Evolutionary conservation across 1,284 basidiomycete species (phyloP).

Genomic region (Boletus sp.): DNA sequence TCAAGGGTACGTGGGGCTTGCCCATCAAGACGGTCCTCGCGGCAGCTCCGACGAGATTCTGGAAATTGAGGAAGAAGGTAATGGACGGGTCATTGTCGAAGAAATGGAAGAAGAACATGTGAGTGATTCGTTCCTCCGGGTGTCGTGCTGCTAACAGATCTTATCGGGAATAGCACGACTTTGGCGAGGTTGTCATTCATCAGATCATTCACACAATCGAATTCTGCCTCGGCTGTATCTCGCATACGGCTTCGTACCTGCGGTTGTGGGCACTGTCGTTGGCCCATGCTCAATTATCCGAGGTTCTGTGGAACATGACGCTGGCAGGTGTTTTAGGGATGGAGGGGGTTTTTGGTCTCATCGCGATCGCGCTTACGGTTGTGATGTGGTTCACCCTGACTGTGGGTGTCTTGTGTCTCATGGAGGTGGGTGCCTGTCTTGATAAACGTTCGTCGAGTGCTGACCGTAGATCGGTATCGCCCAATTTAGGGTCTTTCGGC

Average conservation of each 20-base stretch:
- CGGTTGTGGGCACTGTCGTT: slow-evolving; percentile 98
- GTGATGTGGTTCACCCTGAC: slow-evolving; percentile 83
- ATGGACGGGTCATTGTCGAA: slow-evolving; percentile 70
- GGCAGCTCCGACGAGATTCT: slow-evolving; percentile 55
- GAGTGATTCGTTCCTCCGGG: slow-evolving; percentile 31
- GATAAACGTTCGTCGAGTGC: slow-evolving; percentile 18
- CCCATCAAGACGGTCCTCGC: slow-evolving; percentile 46
- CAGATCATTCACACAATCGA: slow-evolving; percentile 98
- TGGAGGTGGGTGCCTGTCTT: slow-evolving; percentile 68
- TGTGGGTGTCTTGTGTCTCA: slow-evolving; percentile 78
- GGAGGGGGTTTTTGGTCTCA: slow-evolving; percentile 51
- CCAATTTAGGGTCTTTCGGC: slow-evolving; percentile 77
- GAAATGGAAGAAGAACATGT: slow-evolving; percentile 67
- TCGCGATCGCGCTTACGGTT: slow-evolving; percentile 65
- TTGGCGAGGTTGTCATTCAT: slow-evolving; percentile 93
- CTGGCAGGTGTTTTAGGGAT: slow-evolving; percentile 57
- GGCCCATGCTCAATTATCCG: slow-evolving; percentile 95
- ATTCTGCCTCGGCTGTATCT: slow-evolving; percentile 97
- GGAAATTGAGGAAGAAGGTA: slow-evolving; percentile 84
- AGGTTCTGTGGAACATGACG: slow-evolving; percentile 91
- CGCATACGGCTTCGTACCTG: slow-evolving; percentile 98
- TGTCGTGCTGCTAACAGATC: slow-evolving; percentile 15
- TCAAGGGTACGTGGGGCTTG: slow-evolving; percentile 79
- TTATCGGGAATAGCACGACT: slow-evolving; percentile 73
- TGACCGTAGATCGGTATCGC: slow-evolving; percentile 10